These are phyloP conservation scores for Leucocoprinus sp. DNA, from an alignment of 768 basidiomycete species.

Conservation along the genomic window DNA sequence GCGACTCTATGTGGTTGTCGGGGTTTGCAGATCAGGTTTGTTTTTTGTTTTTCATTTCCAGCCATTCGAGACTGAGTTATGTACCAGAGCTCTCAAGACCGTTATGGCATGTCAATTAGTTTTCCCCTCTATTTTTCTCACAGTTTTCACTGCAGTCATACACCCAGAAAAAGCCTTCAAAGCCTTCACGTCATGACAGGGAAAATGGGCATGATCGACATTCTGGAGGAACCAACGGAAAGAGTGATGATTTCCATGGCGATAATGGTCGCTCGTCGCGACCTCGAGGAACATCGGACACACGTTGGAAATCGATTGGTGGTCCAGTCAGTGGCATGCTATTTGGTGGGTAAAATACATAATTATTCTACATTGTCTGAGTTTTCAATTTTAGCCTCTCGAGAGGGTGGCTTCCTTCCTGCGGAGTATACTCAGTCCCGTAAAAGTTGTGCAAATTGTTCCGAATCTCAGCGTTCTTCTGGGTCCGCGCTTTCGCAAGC, in stretches of 20 bases:
- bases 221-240: constrained; percentile 17
- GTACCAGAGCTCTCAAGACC: constrained; percentile 62
- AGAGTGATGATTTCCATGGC: constrained; percentile 21
- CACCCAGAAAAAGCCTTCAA: constrained; percentile 66
- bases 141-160: constrained; percentile 45
- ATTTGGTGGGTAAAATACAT: constrained; percentile 10
- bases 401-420: neutral
- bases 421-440: neutral
- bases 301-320: constrained; percentile 38
- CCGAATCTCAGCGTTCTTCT: neutral
- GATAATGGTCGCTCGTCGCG: constrained; percentile 23
- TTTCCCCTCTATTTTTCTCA: neutral
- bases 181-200: constrained; percentile 38
- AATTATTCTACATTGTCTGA: neutral
- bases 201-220: constrained; percentile 25
- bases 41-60: constrained; percentile 10
- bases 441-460: constrained; percentile 1
- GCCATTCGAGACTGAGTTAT: constrained; percentile 6
- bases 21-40: constrained; percentile 81
- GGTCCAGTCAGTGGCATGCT: constrained; percentile 6
- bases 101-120: constrained; percentile 64
- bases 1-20: constrained; percentile 86
- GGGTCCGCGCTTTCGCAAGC: neutral
- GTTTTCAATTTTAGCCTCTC: neutral
- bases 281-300: constrained; percentile 70